Base-by-base conservation (phyloP, 352 stramenopile genomes). In the Globisporangium echinulatum region DNA sequence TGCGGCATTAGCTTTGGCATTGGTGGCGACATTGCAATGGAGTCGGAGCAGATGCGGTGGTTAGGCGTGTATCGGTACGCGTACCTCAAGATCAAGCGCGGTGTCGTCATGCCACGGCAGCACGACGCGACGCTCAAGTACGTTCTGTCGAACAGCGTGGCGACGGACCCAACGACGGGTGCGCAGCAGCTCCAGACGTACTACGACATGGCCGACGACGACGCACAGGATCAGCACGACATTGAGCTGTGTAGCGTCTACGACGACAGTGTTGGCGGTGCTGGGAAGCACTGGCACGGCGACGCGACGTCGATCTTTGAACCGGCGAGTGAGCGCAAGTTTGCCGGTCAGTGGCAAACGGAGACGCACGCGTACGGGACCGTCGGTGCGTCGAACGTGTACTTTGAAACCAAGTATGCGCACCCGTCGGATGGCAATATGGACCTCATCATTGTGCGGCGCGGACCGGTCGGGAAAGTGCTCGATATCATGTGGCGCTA, bases 351-450 rank as follows among this genome's bases (percentile, higher is more conserved):
- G 52, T 92, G 79, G 80, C 69, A 71, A 10, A 71, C 56, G 17
- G 77, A 90, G 52, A 58, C 68, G 14, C 71, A 69, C 9, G 60
- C 81, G 61, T 76, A 87, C 64, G 73, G 68, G 10, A 85, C 79
- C 0, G 69, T 82, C 37, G 83, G 79, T 19, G 83, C 72, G 10
- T 89, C 80, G 7, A 90, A 92, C 56, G 79, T 90, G 52, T 89
- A 89, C 69, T 88, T 89, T 57, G 82, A 92, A 69, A 83, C 79
- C 33, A 81, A 87, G 68, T 92, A 85, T 52, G 76, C 79, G 37
- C 83, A 92, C 60, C 80, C 80, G 40, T 90, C 79, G 25, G 83
- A 90, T 62, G 83, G 80, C n/a, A 88, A 84, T 62, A 70, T 92
- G 67, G 83, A 92, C 54, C 19, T 92, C 33, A 86, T 91, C 66